Base-by-base conservation (phyloP, 75 land plant species). In the Pseudotsuga menziesii region DNA sequence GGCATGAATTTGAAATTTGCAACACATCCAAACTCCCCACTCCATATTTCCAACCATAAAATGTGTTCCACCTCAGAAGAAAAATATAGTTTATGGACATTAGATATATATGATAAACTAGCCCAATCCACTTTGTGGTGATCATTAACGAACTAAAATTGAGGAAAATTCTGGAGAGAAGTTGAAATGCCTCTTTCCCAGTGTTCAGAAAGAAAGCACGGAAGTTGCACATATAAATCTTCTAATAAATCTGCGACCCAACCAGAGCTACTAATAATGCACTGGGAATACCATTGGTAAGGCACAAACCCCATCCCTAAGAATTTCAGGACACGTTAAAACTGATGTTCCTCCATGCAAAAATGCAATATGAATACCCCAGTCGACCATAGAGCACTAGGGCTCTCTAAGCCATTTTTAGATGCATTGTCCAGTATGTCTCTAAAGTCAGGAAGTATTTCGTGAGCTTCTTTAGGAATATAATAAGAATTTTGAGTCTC, bases 381-480 rank as follows among this genome's bases (percentile, higher is more conserved):
- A 80, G 58, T 61, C 67, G 55, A 89, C 48, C 2, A 91, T 72
- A 54, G 83, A 82, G 20, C 16, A 58, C 12, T 84, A 83, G 60
- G 81, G 85, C 48, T 81, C 77, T 19, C 26, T 22, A 19, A 44
- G 4, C 20, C 26, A 52, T 72, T 64, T 56, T 62, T 26, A 39
- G 60, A 66, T 19, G 91, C 91, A 29, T 79, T 58, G 3, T 29
- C 27, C 75, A 91, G 58, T 25, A 89, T 74, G 1, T 74, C 58
- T 85, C 93, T 85, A 74, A 91, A 91, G 15, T 48, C 36, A 9
- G 81, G 80, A 14, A 57, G 54, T 1, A 89, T 58, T 44, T 81
- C 77, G 9, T 84, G 72, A 2, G 85, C 83, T 58, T 88, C 76
- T 8, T 13, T 19, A 16, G 93, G 91, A 61, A 69, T 82, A 60